Base-by-base conservation (phyloP, 139 green algal species). In the Choricystis sp. region DNA sequence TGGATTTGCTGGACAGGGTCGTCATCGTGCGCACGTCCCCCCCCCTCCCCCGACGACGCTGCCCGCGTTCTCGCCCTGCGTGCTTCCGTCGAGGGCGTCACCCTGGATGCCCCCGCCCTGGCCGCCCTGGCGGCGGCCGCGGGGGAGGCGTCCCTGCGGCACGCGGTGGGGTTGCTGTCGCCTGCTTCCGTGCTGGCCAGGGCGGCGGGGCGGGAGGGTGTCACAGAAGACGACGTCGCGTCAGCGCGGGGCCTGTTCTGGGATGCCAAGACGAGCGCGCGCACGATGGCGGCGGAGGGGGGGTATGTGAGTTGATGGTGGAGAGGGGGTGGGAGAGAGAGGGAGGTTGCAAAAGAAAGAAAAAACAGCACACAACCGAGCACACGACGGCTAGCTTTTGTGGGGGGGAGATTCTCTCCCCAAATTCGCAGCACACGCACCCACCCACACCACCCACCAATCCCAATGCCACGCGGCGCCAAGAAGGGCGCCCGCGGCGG, bases 11-110 rank as follows among this genome's bases (percentile, higher is more conserved):
- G 29, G 94, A 99, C 77, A 80, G 94, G 20, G 74, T 98, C 2
- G 83, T 99, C 72, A 99, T 99, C 83, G 94, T 99, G 62, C 77
- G 94, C 29, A 98, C 94, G 65, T 40, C 95, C 72, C 85, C 90
- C 3, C n/a, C 99, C 99, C 80, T 88, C 77, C 4, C 75, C 80
- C 40, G 68, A 86, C 49, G 89, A 96, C 73, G 89, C 88, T 66
- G 77, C 94, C 24, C 84, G 93, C 72, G 95, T 96, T 63, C 73
- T 96, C 49, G 86, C 89, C 25, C 86, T 96, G 65, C 68, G 93
- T 25, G 89, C 91, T 4, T 77, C 94, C 77, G 80, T 86, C n/a
- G 93, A 99, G 76, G 83, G 85, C 60, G 85, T 97, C 22, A 65
- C 57, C 0, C 84, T 98, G 49, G 89, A 96, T 30, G 86, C 93